Evolutionary conservation across 257 asterid genomes (phyloP), one percentile per base, ranked within the genome.

Genomic region (Nicotiana tomentosiformis): DNA sequence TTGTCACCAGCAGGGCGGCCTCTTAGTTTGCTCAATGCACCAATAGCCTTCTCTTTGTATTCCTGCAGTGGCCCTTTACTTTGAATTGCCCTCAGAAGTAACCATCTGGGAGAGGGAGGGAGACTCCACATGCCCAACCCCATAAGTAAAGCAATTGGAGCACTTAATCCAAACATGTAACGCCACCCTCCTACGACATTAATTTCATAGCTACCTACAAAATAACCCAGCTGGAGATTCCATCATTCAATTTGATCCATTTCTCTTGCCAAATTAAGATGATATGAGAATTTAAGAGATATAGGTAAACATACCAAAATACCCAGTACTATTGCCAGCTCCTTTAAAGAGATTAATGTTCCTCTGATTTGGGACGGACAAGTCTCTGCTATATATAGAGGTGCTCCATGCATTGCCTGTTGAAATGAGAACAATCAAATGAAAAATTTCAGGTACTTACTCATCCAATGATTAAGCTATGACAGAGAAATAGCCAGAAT

Each of bases 321-420:
- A 53, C 99, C 99, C 10, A 96, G 89, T 81, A 96, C 99, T 84
- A 96, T 96, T 85, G 92, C 94, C 85, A 96, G 97, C 97, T 96
- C 99, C 89, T 96, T 96, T 39, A 96, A 88, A 82, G 99, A 96
- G 82, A 96, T 94, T 85, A 96, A 84, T 72, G 99, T 94, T 90
- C 99, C 99, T 29, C 99, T 94, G 79, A 96, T 92, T 87, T 94
- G 98, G 87, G 99, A 91, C 69, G 98, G 98, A 83, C 97, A 92
- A 53, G 98, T 96, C 89, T 96, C 99, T 20, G 99, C 98, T 81
- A 96, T 96, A 90, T 96, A 96, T 68, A 96, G 97, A 85, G 99
- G 98, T 17, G 98, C 99, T 85, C 98, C 99, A 66, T 96, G 99
- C 99, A 96, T 96, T 83, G 98, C 98, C 99, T 94, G 88, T 86